Conservation (phyloP, 2,329 filamentous ascomycete genomes). For the Amauroascus niger region DNA sequence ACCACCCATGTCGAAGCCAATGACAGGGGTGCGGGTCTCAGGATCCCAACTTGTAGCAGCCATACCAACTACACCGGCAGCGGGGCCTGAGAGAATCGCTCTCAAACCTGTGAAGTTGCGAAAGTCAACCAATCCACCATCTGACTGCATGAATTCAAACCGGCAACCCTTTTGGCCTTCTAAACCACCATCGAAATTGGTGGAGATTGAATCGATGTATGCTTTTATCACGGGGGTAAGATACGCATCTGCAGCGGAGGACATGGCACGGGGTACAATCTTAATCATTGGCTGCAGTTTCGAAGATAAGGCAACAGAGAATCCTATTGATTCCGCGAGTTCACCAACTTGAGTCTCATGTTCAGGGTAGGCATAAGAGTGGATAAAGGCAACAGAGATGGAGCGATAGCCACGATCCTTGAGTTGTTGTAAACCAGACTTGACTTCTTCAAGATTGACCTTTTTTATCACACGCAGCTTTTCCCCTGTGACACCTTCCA, state of each 20-base stretch:
- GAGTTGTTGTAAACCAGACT: constrained; percentile 54
- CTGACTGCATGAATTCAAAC: constrained; percentile 95
- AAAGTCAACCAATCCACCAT: constrained; percentile 56
- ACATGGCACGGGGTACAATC: constrained; percentile 65
- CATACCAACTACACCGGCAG: constrained; percentile 90
- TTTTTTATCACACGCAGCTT: constrained; percentile 59
- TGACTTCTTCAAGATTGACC: constrained; percentile 46
- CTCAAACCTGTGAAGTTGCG: constrained; percentile 68
- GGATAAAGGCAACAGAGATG: constrained; percentile 78
- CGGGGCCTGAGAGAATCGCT: constrained; percentile 81
- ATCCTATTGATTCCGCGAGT: constrained; percentile 69
- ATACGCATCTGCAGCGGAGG: constrained; percentile 69
- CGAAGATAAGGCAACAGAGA: constrained; percentile 66
- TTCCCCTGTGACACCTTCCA: constrained; percentile 52
- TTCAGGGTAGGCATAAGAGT: constrained; percentile 79
- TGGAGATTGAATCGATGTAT: constrained; percentile 49
- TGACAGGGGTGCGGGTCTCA: constrained; percentile 71
- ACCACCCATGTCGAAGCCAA: constrained; percentile 93
- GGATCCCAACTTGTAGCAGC: constrained; percentile 84
- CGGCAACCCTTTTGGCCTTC: constrained; percentile 61
- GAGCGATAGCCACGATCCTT: constrained; percentile 63
- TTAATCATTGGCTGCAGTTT: constrained; percentile 82
- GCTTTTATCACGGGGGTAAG: constrained; percentile 69
- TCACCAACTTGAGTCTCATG: constrained; percentile 73
- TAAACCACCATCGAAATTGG: constrained; percentile 70